Percentiles rank a stretch among this genome's conserved stretches.
Conservation (phyloP, 116 monocot species). For the Dioscorea cayenensis region DNA sequence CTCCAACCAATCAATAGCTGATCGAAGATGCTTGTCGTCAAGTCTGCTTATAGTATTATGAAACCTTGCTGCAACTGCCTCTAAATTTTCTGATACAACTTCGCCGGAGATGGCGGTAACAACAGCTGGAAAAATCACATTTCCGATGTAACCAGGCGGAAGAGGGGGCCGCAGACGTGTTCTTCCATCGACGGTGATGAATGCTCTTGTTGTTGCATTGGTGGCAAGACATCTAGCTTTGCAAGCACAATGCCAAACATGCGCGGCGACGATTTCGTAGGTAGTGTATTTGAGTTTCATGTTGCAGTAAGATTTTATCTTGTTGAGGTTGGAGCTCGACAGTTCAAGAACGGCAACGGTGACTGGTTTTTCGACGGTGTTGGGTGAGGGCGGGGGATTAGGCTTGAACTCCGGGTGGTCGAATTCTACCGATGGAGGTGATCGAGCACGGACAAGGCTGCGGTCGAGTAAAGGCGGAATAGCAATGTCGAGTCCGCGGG, state of each 20-base stretch:
- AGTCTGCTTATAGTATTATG: slow-evolving; percentile 4
- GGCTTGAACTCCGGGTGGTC: slow-evolving; percentile 11
- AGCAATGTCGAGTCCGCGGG: slow-evolving; percentile 14
- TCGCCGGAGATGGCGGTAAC: slow-evolving; percentile 4
- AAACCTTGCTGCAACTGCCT: slow-evolving; percentile 9
- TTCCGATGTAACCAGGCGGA: slow-evolving; percentile 22
- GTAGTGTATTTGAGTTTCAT: slow-evolving; percentile 1
- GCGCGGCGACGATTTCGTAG: slow-evolving; percentile 20
- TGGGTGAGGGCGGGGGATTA: not conserved
- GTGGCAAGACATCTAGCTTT: slow-evolving; percentile 21
- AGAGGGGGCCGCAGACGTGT: slow-evolving; percentile 27
- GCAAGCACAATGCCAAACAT: slow-evolving; percentile 42
- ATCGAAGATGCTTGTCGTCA: slow-evolving; percentile 24
- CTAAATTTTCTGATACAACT: slow-evolving; percentile 7
- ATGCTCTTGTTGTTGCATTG: slow-evolving; percentile 9
- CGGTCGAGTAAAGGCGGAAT: slow-evolving; percentile 22
- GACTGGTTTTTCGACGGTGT: not conserved
- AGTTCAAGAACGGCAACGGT: slow-evolving; percentile 7
- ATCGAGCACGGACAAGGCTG: slow-evolving; percentile 23
- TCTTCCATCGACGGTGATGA: slow-evolving; percentile 18
- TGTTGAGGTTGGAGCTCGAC: slow-evolving; percentile 21
- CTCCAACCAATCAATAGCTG: slow-evolving; percentile 35
- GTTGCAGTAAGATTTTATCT: slow-evolving; percentile 13
- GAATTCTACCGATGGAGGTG: slow-evolving; percentile 20
- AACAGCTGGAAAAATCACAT: slow-evolving; percentile 17